Percentiles rank a stretch among this genome's conserved stretches.
Conservation (phyloP, 345 rosid genomes). For the Bruguiera parviflora region DNA sequence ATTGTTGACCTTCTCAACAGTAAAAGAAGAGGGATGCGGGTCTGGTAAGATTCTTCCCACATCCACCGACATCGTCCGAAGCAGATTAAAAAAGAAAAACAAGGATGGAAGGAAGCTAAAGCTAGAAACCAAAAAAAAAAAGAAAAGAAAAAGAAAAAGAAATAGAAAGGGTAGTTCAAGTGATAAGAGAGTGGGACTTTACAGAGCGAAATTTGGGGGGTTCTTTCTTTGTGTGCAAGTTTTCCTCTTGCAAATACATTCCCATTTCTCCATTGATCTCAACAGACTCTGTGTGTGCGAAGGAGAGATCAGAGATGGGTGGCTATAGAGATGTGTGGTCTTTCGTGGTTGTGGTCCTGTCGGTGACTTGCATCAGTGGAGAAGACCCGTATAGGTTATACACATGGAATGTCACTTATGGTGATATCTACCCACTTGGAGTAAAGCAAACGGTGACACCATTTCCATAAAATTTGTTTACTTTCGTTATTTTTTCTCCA, state of each 20-base stretch:
- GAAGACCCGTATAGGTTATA: constrained; percentile 64
- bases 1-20: not conserved
- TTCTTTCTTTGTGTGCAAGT: constrained; percentile 6
- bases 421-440: constrained; percentile 67
- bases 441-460: constrained; percentile 51
- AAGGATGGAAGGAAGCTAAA: constrained; percentile 12
- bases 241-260: not conserved
- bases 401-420: constrained; percentile 64
- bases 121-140: no score
- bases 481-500: not conserved
- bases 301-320: constrained; percentile 38
- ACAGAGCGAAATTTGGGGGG: constrained; percentile 14
- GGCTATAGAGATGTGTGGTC: constrained; percentile 12
- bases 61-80: constrained; percentile 22
- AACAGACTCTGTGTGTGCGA: not conserved
- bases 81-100: not conserved
- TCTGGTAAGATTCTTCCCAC: not conserved
- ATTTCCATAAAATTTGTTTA: not conserved
- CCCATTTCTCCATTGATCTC: constrained; percentile 16
- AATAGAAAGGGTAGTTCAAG: not conserved
- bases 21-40: not conserved
- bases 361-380: constrained; percentile 32
- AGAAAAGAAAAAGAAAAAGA: constrained; percentile 1
- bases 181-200: constrained; percentile 8
- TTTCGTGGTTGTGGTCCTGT: constrained; percentile 14